phyloP scores from a whole-genome alignment of 495 filamentous ascomycete species.

The Hypoxylon intermedium region DNA sequence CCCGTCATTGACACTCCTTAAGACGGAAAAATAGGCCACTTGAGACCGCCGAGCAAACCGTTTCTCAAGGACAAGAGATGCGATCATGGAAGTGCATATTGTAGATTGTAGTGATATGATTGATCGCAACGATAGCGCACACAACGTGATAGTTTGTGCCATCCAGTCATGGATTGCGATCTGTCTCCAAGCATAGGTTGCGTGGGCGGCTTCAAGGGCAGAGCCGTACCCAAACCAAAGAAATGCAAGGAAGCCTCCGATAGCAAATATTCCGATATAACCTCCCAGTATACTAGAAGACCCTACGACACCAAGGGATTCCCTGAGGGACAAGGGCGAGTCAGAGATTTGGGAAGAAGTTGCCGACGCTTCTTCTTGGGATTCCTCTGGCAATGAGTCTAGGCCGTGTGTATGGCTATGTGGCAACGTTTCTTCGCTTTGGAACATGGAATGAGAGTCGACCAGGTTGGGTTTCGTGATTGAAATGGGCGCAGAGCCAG shows the following conservation, averaged over 20 bases:
- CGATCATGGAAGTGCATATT: constrained; percentile 3
- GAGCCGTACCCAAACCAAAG: constrained; percentile 5
- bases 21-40: not conserved
- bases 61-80: constrained; percentile 1
- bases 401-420: not conserved
- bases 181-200: not conserved
- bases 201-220: not conserved
- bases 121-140: not conserved
- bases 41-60: not conserved
- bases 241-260: constrained; percentile 6
- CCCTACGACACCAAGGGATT: not conserved
- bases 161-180: not conserved
- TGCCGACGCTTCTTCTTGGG: not conserved
- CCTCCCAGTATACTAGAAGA: not conserved
- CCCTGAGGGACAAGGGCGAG: not conserved
- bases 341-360: not conserved
- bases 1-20: not conserved
- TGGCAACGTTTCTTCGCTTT: not conserved
- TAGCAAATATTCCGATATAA: not conserved
- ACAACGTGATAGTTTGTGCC: not conserved
- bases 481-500: not conserved
- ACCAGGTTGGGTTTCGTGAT: not conserved
- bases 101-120: not conserved
- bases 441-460: not conserved
- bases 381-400: not conserved